phyloP scores from a whole-genome alignment of 2,329 filamentous ascomycete species.

The Graphilbum fragrans region DNA sequence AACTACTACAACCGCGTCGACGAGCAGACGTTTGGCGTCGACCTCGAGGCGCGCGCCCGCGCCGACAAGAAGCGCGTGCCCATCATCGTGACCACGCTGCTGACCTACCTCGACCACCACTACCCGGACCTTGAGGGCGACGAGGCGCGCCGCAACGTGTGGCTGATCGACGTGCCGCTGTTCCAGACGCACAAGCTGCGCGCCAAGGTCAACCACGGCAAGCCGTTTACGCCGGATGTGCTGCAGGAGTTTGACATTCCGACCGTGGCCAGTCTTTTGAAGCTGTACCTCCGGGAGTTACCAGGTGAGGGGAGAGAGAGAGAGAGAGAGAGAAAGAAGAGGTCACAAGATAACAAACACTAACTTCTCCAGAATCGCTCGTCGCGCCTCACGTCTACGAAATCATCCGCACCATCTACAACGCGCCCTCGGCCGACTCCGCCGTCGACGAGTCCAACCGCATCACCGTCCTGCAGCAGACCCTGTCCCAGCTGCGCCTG shows the following conservation, averaged over 20 bases:
- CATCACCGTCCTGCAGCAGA: constrained; percentile 86
- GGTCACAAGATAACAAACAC: neutral
- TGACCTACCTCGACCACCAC: constrained; percentile 92
- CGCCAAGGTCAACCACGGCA: constrained; percentile 75
- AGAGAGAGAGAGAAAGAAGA: neutral
- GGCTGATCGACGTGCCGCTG: constrained; percentile 86
- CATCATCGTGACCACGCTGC: constrained; percentile 77
- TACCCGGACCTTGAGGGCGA: constrained; percentile 97
- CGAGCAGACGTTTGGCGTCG: constrained; percentile 94
- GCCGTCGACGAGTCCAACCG: constrained; percentile 56
- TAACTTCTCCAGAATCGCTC: constrained; percentile 60
- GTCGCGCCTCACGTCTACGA: constrained; percentile 98
- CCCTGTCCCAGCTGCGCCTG: constrained; percentile 83
- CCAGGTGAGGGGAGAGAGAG: constrained; percentile 51
- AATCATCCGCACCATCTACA: constrained; percentile 95
- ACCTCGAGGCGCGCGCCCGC: constrained; percentile 86
- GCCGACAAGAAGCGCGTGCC: constrained; percentile 94
- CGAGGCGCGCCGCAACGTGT: constrained; percentile 81
- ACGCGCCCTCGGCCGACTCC: constrained; percentile 63
- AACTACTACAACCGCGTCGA: constrained; percentile 99
- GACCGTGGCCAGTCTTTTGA: constrained; percentile 82
- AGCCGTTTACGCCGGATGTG: constrained; percentile 60
- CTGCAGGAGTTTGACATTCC: constrained; percentile 87
- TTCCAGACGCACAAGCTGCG: constrained; percentile 75
- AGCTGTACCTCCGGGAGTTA: constrained; percentile 88